Conservation (phyloP, 2,329 filamentous ascomycete genomes). For the Neonectria magnoliae region DNA sequence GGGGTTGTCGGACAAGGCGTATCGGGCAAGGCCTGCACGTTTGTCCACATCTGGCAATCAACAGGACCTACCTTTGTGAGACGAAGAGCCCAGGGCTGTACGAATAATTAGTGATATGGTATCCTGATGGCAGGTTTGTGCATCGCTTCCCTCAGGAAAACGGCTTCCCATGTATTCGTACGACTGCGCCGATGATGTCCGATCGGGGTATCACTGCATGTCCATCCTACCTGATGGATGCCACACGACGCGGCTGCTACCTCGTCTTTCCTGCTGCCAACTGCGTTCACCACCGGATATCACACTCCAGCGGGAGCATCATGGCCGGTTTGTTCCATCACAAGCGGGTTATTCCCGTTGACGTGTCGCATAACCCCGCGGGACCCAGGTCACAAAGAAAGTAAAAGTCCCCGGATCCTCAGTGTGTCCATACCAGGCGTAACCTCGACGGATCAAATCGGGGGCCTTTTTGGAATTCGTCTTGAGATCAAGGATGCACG, state of each 20-base stretch:
- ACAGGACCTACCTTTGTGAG: conserved; percentile 9
- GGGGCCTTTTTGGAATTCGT: conserved; percentile 22
- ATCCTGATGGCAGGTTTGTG: not conserved
- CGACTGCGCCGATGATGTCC: not conserved
- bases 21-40: conserved; percentile 28
- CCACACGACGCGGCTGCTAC: conserved; percentile 7
- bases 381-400: not conserved
- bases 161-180: not conserved
- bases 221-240: not conserved
- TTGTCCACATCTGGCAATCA: conserved; percentile 31
- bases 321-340: not conserved
- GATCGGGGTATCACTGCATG: not conserved
- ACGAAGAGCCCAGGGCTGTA: conserved; percentile 21
- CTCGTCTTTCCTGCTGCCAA: conserved; percentile 9
- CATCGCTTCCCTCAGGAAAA: not conserved
- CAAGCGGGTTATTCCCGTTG: not conserved
- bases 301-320: not conserved
- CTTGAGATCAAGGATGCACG: not conserved
- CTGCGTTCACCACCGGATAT: not conserved
- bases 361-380: conserved; percentile 1
- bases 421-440: conserved; percentile 12
- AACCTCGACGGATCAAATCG: conserved; percentile 17
- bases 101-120: not conserved
- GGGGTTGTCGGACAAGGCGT: conserved; percentile 22
- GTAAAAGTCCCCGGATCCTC: conserved; percentile 14